These are phyloP conservation scores for Pachysolen tannophilus DNA, from an alignment of 805 yeast species.

Conservation along the genomic window DNA sequence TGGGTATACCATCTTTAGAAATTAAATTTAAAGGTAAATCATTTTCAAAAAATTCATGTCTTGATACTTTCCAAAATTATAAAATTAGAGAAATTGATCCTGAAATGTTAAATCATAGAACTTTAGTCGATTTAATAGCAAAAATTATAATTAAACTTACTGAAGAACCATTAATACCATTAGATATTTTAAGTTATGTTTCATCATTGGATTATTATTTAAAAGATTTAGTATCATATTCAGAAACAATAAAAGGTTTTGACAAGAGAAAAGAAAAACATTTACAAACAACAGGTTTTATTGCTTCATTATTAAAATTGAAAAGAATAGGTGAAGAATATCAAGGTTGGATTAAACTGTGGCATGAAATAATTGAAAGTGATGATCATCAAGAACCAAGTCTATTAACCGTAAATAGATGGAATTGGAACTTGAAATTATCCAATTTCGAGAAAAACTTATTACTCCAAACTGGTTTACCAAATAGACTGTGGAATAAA, in stretches of 20 bases:
- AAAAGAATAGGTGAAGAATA: constrained; percentile 37
- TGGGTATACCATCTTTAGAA: constrained; percentile 67
- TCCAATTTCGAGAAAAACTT: constrained; percentile 46
- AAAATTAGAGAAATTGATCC: constrained; percentile 42
- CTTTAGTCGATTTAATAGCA: constrained; percentile 49
- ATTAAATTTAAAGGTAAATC: constrained; percentile 36
- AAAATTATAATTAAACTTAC: constrained; percentile 48
- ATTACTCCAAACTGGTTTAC: constrained; percentile 34
- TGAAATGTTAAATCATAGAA: constrained; percentile 44
- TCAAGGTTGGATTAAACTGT: constrained; percentile 49
- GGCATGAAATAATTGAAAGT: constrained; percentile 48
- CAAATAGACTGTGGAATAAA: constrained; percentile 53
- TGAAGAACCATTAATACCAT: constrained; percentile 75
- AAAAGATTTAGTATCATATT: constrained; percentile 37
- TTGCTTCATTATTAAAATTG: constrained; percentile 27
- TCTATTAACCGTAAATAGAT: constrained; percentile 58
- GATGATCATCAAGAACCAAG: constrained; percentile 67
- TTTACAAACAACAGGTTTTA: constrained; percentile 21
- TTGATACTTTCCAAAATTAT: constrained; percentile 57
- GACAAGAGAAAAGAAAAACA: constrained; percentile 5
- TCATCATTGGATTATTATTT: constrained; percentile 33
- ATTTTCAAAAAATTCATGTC: constrained; percentile 49
- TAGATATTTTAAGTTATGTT: constrained; percentile 41
- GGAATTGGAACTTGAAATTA: constrained; percentile 75
- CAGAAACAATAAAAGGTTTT: constrained; percentile 10